Conservation (phyloP, 495 filamentous ascomycete genomes). For the Xylaria longipes region DNA sequence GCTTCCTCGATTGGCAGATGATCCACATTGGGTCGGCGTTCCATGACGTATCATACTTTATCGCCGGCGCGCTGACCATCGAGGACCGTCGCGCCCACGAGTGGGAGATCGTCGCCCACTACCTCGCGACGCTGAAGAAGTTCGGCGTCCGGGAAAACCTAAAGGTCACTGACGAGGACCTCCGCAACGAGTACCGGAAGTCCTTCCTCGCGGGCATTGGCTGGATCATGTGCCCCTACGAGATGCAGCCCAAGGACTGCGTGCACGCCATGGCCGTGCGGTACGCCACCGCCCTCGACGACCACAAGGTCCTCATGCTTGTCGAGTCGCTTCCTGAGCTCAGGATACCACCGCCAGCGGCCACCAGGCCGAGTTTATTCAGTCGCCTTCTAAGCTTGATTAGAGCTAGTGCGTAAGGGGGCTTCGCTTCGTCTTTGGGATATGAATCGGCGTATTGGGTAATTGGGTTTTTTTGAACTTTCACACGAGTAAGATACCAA, state of each 20-base stretch:
- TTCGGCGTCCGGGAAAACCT: conserved; percentile 33
- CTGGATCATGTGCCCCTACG: conserved; percentile 42
- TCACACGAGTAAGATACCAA: conserved; percentile 21
- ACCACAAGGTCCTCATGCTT: conserved; percentile 44
- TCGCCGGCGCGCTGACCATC: conserved; percentile 39
- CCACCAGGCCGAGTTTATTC: background rate
- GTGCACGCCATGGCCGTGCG: conserved; percentile 42
- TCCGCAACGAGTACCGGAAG: conserved; percentile 43
- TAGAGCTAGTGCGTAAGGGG: background rate
- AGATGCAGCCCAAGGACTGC: conserved; percentile 39
- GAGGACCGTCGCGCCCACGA: conserved; percentile 43
- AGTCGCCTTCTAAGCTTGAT: background rate
- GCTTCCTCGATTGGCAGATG: conserved; percentile 48
- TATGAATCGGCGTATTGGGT: conserved; percentile 2
- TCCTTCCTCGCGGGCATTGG: conserved; percentile 42
- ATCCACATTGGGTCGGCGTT: conserved; percentile 42
- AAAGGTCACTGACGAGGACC: conserved; percentile 34
- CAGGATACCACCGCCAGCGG: background rate
- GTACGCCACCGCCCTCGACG: conserved; percentile 41
- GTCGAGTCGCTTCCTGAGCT: conserved; percentile 34
- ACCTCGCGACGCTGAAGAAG: conserved; percentile 33
- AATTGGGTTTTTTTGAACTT: background rate
- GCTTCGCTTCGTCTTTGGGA: background rate
- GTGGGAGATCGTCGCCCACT: conserved; percentile 41
- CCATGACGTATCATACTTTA: conserved; percentile 45